phyloP scores from a whole-genome alignment of 1,139 yeast species.

The Debaryomycetaceae sp. region DNA sequence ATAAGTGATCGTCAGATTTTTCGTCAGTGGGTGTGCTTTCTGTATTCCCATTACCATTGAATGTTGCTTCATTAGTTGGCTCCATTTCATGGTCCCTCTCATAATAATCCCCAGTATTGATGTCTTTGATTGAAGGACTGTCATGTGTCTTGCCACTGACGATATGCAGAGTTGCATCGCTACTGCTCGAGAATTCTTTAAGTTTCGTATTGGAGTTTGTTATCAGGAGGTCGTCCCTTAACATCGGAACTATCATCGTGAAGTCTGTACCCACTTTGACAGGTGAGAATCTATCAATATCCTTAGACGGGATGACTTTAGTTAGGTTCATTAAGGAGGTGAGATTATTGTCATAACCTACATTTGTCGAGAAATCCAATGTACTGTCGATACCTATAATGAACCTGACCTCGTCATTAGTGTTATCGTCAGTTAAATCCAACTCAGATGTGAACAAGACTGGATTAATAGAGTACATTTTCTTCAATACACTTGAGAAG shows the following conservation, averaged over 20 bases:
- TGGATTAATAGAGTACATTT: constrained; percentile 30
- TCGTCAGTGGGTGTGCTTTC: not conserved
- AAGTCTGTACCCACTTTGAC: constrained; percentile 32
- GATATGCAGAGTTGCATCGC: not conserved
- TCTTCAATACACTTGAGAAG: constrained; percentile 23
- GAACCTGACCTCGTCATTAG: constrained; percentile 31
- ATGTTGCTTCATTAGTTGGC: not conserved
- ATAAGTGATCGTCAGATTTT: not conserved
- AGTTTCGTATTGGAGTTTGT: not conserved
- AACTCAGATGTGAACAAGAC: constrained; percentile 24
- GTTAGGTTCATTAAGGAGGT: constrained; percentile 26
- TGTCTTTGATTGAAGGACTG: not conserved
- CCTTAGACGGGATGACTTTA: constrained; percentile 18
- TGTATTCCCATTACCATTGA: not conserved
- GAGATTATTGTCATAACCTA: constrained; percentile 11
- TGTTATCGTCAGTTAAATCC: constrained; percentile 20
- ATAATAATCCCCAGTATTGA: not conserved
- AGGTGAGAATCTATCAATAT: constrained; percentile 22
- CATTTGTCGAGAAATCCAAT: constrained; percentile 11
- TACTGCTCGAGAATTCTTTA: not conserved
- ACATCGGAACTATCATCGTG: constrained; percentile 35
- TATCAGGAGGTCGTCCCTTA: constrained; percentile 9
- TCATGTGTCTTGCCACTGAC: not conserved
- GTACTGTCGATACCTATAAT: constrained; percentile 32
- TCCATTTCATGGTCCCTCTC: not conserved